Percentiles rank a stretch among this genome's conserved stretches.
These are phyloP conservation scores for Blastobotrys americana DNA, from an alignment of 805 yeast species.

Conservation along the genomic window DNA sequence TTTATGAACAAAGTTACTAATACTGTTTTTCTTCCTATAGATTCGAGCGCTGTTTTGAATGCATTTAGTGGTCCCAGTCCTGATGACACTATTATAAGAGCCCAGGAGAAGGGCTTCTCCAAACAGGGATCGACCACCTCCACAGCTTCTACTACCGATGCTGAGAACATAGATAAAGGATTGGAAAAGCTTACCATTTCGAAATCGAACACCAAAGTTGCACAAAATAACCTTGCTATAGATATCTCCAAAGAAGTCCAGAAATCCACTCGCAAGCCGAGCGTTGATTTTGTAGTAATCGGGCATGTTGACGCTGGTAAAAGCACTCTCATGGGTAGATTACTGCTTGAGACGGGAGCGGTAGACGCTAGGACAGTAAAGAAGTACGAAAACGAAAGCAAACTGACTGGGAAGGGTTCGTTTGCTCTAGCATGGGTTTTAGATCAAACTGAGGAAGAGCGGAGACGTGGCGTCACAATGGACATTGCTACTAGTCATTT, in stretches of 20 bases:
- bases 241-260: slow-evolving; percentile 5
- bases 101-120: slow-evolving; percentile 38
- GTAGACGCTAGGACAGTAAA: slow-evolving; percentile 59
- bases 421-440: slow-evolving; percentile 81
- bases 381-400: slow-evolving; percentile 57
- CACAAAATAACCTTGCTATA: slow-evolving; percentile 4
- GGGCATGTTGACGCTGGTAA: slow-evolving; percentile 88
- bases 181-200: neutral
- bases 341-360: slow-evolving; percentile 58
- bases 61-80: slow-evolving; percentile 72
- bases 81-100: slow-evolving; percentile 60
- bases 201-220: no score
- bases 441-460: slow-evolving; percentile 74
- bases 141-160: neutral
- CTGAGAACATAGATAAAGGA: neutral
- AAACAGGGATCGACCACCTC: slow-evolving; percentile 2
- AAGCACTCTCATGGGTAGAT: slow-evolving; percentile 69
- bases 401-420: slow-evolving; percentile 62
- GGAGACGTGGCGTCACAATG: slow-evolving; percentile 69
- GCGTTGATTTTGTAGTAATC: slow-evolving; percentile 66
- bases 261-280: slow-evolving; percentile 37
- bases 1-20: slow-evolving; percentile 34
- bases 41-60: slow-evolving; percentile 37
- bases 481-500: slow-evolving; percentile 66
- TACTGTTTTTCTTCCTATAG: slow-evolving; percentile 30